Percentiles rank a stretch among this genome's conserved stretches.
Conservation (phyloP, 176 grass and related monocot genomes). For the Triticum urartu region DNA sequence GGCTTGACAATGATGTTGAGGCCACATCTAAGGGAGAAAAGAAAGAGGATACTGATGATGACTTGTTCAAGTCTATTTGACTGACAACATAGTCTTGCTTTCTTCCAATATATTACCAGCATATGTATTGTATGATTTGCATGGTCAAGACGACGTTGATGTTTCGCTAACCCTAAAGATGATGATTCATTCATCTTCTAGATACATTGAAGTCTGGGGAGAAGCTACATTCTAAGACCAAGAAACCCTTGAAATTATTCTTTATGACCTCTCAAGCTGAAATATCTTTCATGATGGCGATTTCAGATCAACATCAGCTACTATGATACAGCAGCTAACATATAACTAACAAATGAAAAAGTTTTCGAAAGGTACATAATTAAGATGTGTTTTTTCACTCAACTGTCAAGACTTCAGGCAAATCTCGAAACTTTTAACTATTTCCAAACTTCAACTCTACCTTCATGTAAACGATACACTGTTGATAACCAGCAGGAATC, state of each 20-base stretch:
- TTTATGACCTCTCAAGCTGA: not conserved
- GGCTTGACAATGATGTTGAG: not conserved
- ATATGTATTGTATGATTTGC: not conserved
- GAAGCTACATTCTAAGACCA: not conserved
- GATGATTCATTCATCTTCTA: not conserved
- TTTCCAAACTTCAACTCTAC: not conserved
- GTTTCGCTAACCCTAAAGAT: not conserved
- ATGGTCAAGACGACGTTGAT: not conserved
- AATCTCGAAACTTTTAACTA: no score
- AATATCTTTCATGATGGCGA: not conserved
- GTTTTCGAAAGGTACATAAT: not conserved
- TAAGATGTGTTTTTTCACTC: not conserved
- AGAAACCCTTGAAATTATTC: not conserved
- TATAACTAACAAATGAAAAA: not conserved
- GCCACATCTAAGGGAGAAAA: not conserved
- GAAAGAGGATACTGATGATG: not conserved
- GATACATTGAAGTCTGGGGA: not conserved
- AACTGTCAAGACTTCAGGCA: not conserved
- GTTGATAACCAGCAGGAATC: not conserved
- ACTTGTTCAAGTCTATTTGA: not conserved
- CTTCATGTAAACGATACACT: fast-evolving
- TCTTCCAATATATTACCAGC: not conserved
- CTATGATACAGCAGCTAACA: no score
- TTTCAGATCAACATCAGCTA: not conserved
- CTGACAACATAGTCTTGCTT: not conserved